Evolutionary conservation across 2,329 filamentous ascomycete genomes (phyloP).

Genomic region (Trichophyton simii): DNA sequence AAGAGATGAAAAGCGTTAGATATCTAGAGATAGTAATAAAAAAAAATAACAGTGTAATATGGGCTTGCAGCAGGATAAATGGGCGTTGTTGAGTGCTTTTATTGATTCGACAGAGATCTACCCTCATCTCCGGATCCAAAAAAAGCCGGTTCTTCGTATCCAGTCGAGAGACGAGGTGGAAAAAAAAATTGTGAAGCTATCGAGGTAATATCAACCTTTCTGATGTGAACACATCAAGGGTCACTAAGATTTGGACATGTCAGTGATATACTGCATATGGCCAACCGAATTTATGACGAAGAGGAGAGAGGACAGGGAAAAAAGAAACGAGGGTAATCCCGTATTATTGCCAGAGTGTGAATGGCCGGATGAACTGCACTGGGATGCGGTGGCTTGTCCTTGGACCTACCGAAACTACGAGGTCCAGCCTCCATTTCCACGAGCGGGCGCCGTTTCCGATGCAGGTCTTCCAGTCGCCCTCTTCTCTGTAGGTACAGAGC

Average conservation of each 20-base stretch:
- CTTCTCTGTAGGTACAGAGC: neutral
- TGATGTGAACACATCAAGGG: slow-evolving; percentile 18
- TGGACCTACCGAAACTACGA: slow-evolving; percentile 14
- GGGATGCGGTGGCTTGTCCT: neutral
- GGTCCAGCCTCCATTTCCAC: slow-evolving; percentile 14
- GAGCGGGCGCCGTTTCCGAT: neutral
- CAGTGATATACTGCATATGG: slow-evolving; percentile 5
- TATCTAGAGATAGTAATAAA: slow-evolving; percentile 3
- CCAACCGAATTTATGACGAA: neutral
- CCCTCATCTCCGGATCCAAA: neutral
- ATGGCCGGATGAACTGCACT: neutral
- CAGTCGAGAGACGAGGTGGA: neutral
- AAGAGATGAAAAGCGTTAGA: slow-evolving; percentile 3
- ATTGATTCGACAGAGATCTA: neutral
- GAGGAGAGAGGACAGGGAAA: neutral
- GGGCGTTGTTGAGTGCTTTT: neutral
- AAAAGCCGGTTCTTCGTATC: neutral
- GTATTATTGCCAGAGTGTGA: neutral
- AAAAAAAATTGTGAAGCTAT: neutral
- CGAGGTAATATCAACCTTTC: slow-evolving; percentile 13
- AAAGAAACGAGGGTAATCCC: neutral
- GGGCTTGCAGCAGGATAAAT: neutral
- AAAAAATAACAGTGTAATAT: neutral
- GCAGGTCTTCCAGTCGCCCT: neutral
- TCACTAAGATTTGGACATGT: slow-evolving; percentile 8